Base-by-base conservation (phyloP, 225 moss, liverwort and hornwort genomes). In the Pleurozium schreberi region DNA sequence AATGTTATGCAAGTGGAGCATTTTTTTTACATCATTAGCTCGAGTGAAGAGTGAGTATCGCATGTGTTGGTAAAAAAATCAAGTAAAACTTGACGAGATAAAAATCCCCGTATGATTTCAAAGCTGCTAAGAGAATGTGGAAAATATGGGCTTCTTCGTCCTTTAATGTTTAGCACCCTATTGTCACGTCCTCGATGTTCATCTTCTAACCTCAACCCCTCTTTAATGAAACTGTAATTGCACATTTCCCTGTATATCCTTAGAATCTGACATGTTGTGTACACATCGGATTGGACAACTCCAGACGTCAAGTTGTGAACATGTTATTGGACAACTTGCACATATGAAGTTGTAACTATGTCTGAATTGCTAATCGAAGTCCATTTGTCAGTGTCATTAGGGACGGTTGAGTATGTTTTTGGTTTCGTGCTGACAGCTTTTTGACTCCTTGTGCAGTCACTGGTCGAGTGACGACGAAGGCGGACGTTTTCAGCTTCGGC, bases 401-500 rank as follows among this genome's bases (percentile, higher is more conserved):
- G 38, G 81, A 81, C 47, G 49, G 59, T 70, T 28, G 45, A 45
- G 68, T 80, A 36, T 16, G 1, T 71, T 36, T 47, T 62, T 49
- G 50, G 75, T 49, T 63, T 62, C 63, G 66, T 58, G 5, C 89
- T 89, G 79, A 84, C 60, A 59, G 14, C 19, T 65, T 60, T 84
- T 43, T 52, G 30, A 12, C 60, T 52, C 21, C 12, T 40, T 40
- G n/a, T 77, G 80, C 92, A 94, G 93, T 95, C 12, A 95, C 95
- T 43, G 95, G 95, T 22, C 95, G 93, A 18, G 95, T 95, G 62
- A 95, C 95, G 7, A 95, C 93, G 5, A 95, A 93, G 88, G 93
- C 93, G 38, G 95, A 95, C 81, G 95, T 95, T 42, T 95, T 95
- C 92, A 95, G 95, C 91, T 95, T 95, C 84, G 93, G 95, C 36